Evolutionary conservation across 805 yeast species (phyloP).

Genomic region (Metschnikowia lochheadii): DNA sequence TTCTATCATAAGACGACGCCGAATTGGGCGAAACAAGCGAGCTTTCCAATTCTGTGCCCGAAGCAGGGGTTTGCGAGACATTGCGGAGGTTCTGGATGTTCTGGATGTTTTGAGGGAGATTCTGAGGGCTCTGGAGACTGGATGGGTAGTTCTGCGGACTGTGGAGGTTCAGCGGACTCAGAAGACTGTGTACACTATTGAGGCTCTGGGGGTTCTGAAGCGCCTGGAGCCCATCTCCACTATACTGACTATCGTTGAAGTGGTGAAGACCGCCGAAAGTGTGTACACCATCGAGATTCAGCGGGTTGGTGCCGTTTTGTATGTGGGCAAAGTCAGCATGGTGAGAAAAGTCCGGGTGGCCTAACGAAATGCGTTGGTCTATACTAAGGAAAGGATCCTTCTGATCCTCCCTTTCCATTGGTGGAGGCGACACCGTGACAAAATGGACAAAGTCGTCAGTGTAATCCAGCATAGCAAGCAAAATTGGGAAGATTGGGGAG

Average conservation of each 20-base stretch:
- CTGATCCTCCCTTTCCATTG: constrained; percentile 7
- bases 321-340: neutral
- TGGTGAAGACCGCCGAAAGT: neutral
- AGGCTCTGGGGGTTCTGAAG: neutral
- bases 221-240: too few species aligned
- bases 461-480: neutral
- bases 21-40: constrained; percentile 3
- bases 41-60: neutral
- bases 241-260: neutral
- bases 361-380: neutral
- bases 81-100: neutral
- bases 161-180: too few species aligned
- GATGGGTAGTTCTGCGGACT: too few species aligned
- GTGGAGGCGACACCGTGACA: constrained; percentile 29
- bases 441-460: constrained; percentile 28
- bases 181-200: too few species aligned
- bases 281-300: neutral
- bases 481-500: too few species aligned
- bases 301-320: neutral
- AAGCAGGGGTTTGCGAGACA: neutral
- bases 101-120: neutral
- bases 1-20: neutral
- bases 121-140: too few species aligned
- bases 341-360: neutral
- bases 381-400: neutral